These are phyloP conservation scores for Fusarium austroafricanum DNA, from an alignment of 2,329 filamentous ascomycete species.

Conservation along the genomic window DNA sequence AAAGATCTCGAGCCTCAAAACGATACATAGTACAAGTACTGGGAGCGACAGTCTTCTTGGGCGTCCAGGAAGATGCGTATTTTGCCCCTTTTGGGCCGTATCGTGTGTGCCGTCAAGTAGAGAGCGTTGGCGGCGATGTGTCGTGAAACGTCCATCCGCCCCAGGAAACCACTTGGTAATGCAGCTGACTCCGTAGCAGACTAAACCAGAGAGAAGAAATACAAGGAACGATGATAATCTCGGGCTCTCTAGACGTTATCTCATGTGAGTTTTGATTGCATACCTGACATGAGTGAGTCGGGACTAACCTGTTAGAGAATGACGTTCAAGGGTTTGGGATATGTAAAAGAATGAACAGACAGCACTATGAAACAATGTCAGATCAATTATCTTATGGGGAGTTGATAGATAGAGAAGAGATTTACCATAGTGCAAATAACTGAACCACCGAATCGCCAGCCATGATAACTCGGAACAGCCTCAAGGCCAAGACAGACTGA, in stretches of 20 bases:
- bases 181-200: constrained; percentile 57
- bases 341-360: constrained; percentile 62
- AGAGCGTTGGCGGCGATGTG: constrained; percentile 31
- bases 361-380: constrained; percentile 51
- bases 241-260: constrained; percentile 56
- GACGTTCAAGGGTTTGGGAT: constrained; percentile 58
- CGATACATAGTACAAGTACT: constrained; percentile 57
- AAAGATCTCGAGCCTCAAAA: constrained; percentile 61
- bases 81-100: constrained; percentile 50
- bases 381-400: neutral
- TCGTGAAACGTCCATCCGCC: constrained; percentile 60
- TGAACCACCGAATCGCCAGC: constrained; percentile 39
- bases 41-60: constrained; percentile 61
- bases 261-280: neutral
- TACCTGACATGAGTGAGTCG: neutral
- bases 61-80: constrained; percentile 55
- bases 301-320: constrained; percentile 60
- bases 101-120: constrained; percentile 40
- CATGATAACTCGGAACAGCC: constrained; percentile 27
- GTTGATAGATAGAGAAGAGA: neutral
- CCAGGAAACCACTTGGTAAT: constrained; percentile 61
- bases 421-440: constrained; percentile 43
- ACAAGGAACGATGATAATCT: constrained; percentile 61
- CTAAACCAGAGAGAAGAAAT: constrained; percentile 57
- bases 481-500: constrained; percentile 20